These are phyloP conservation scores for Verticillium dahliae DNA, from an alignment of 2,329 filamentous ascomycete genomes.

Conservation along the genomic window DNA sequence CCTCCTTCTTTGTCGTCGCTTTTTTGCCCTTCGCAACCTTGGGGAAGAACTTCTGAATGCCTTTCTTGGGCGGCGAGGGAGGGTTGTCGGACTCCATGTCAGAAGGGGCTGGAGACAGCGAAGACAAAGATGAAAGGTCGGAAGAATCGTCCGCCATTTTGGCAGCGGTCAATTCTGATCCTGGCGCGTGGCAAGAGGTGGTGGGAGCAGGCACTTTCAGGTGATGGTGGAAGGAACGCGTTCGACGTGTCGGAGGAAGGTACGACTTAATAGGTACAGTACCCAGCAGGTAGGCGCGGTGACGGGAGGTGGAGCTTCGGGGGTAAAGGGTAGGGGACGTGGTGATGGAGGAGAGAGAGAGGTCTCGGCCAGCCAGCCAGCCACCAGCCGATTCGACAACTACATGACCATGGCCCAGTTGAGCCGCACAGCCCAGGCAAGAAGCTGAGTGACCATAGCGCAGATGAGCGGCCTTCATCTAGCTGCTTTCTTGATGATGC, in stretches of 20 bases:
- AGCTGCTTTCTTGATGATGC: neutral
- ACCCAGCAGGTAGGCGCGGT: neutral
- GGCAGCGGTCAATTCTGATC: neutral
- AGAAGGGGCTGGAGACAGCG: constrained; percentile 35
- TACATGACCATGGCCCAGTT: neutral
- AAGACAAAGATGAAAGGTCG: constrained; percentile 54
- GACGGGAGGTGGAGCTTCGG: neutral
- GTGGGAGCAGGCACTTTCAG: neutral
- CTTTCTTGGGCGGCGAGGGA: constrained; percentile 32
- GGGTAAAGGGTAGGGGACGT: neutral
- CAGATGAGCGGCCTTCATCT: neutral
- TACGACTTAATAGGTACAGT: neutral
- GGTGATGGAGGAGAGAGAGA: constrained; percentile 3
- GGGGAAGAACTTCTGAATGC: constrained; percentile 63
- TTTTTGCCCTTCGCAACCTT: constrained; percentile 42
- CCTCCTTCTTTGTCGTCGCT: constrained; percentile 42
- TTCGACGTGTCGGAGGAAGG: neutral
- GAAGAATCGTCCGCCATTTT: constrained; percentile 57
- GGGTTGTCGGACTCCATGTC: constrained; percentile 43
- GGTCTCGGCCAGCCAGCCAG: neutral
- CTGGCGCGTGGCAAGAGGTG: neutral
- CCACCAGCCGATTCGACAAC: neutral
- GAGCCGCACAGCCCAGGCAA: neutral
- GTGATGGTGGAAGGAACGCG: neutral
- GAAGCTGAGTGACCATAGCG: neutral